phyloP scores from a whole-genome alignment of 139 green algal species.

The Chlorella sp. region DNA sequence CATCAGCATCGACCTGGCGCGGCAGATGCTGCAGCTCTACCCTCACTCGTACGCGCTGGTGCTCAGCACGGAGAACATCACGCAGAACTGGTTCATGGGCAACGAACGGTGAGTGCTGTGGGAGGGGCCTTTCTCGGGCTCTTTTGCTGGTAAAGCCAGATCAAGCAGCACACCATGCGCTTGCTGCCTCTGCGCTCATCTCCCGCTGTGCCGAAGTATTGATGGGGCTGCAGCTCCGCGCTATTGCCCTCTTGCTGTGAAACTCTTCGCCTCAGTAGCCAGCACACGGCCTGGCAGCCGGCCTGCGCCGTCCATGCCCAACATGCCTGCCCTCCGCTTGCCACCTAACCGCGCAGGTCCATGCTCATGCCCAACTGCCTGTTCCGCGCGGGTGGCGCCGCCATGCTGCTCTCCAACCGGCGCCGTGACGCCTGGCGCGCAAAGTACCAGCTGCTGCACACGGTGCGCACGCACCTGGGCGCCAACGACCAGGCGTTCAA shows the following conservation, averaged over 20 bases:
- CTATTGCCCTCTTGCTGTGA: no score
- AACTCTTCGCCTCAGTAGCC: no score
- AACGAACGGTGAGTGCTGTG: conserved; percentile 63
- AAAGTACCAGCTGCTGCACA: conserved; percentile 83
- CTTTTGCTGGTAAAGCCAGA: no score
- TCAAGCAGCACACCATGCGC: no score
- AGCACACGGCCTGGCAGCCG: no score
- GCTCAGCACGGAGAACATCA: conserved; percentile 97
- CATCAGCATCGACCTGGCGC: conserved; percentile 76
- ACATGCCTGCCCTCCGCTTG: no score
- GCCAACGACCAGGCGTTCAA: conserved; percentile 80
- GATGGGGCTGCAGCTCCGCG: no score
- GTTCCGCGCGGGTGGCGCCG: conserved; percentile 89
- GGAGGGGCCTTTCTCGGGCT: no score
- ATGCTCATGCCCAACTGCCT: conserved; percentile 98
- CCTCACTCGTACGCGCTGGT: conserved; percentile 75
- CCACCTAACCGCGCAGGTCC: no score
- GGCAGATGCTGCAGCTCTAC: conserved; percentile 85
- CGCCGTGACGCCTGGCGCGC: conserved; percentile 54
- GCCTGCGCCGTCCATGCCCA: no score
- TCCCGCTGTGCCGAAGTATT: no score
- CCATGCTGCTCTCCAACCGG: conserved; percentile 90
- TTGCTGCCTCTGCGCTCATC: no score
- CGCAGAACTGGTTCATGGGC: conserved; percentile 93
- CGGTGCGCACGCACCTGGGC: conserved; percentile 84